Base-by-base conservation (phyloP, 306 rosid species). In the Malus orientalis region DNA sequence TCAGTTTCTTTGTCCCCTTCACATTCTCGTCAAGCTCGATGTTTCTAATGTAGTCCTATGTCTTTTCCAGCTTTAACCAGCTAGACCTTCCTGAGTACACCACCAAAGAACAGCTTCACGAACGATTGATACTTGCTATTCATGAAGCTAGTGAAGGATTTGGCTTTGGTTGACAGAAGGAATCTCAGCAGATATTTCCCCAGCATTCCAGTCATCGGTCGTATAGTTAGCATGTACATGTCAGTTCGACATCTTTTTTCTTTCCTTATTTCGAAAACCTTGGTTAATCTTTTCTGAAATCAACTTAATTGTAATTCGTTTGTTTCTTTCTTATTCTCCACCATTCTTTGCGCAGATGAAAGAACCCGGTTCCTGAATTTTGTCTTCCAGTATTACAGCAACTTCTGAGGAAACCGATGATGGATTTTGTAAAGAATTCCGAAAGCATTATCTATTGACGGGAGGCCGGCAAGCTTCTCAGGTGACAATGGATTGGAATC, bases 91-190 rank as follows among this genome's bases (percentile, higher is more conserved):
- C 99, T 1, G 99, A 96, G 87, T 93, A 96, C 80, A 87, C 97
- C 51, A 87, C 94, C 12, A 92, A 89, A 85, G 98, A 96, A 67
- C 97, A 96, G 83, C 98, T 96, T 82, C 93, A 88, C 79, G 98
- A 96, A 79, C 96, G 99, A 19, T 76, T 96, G 88, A 82, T 96
- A 76, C 99, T 96, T 70, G 99, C 99, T 80, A 93, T 93, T 73
- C 99, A 96, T 58, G 99, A 96, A 79, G 99, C 86, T 44, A 96
- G 97, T 67, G 99, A 96, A 91, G 99, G 99, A 76, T 96, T 96
- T 71, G 99, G 99, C 77, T 96, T 96, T 72, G 99, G 99, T 64
- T 96, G 68, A 88, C 69, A 40, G 11, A 64, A 22, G 33, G 30
- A 61, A 32, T 73, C 59, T 44, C 33, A 32, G 74, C 6, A 22